Evolutionary conservation across 345 rosid species (phyloP).

Genomic region (Linum tenue): DNA sequence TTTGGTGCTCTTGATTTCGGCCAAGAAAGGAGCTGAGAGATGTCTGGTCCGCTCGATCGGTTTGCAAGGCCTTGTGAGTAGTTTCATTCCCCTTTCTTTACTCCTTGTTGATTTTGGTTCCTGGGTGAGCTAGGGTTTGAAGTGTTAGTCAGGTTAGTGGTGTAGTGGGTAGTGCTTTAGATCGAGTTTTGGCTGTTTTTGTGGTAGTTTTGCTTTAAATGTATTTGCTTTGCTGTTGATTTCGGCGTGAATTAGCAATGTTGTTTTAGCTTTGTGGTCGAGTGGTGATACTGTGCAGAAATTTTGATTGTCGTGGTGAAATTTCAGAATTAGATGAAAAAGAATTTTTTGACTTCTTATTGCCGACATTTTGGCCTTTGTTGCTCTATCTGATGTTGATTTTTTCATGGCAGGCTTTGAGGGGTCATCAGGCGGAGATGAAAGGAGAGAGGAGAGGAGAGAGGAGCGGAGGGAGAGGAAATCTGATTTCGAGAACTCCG

Average conservation of each 20-base stretch:
- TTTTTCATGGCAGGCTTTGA: slow-evolving; percentile 64
- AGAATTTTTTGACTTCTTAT: neutral
- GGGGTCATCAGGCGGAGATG: slow-evolving; percentile 81
- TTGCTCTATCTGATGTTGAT: slow-evolving; percentile 3
- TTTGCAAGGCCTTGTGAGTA: slow-evolving; percentile 92
- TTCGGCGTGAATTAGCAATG: too few species aligned
- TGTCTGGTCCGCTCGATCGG: slow-evolving; percentile 97
- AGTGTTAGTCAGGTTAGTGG: neutral
- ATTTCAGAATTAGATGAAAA: slow-evolving; percentile 26
- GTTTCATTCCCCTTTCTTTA: slow-evolving; percentile 1
- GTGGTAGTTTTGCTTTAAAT: too few species aligned
- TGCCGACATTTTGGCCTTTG: neutral
- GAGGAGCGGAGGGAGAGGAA: slow-evolving; percentile 75
- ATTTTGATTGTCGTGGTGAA: neutral
- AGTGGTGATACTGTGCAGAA: too few species aligned
- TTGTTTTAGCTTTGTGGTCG: too few species aligned
- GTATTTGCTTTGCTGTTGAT: too few species aligned
- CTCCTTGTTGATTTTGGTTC: neutral
- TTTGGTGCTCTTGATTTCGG: slow-evolving; percentile 2
- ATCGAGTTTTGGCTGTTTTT: too few species aligned
- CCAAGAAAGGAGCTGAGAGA: slow-evolving; percentile 21
- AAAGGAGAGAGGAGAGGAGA: slow-evolving; percentile 64
- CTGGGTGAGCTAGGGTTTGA: neutral
- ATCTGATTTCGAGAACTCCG: slow-evolving; percentile 95
- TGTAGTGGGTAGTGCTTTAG: too few species aligned